These are phyloP conservation scores for Arabidopsis thaliana DNA, from an alignment of 345 rosid species.

Conservation along the genomic window DNA sequence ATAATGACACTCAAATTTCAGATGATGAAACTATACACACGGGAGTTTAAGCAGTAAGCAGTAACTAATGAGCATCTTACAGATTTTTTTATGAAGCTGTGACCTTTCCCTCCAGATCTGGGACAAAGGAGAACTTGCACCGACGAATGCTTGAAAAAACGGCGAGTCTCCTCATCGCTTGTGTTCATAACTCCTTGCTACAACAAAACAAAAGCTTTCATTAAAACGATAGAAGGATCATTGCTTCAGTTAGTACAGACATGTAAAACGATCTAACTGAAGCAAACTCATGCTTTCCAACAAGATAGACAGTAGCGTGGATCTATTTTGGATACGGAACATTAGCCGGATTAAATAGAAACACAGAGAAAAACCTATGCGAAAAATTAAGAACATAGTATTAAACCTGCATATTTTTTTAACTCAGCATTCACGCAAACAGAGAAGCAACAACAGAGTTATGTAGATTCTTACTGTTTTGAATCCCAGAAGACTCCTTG, in stretches of 20 bases:
- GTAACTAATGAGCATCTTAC: conserved; percentile 48
- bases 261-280: background rate
- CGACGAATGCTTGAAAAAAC: conserved; percentile 84
- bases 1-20: conserved; percentile 35
- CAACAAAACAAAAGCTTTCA: conserved; percentile 31
- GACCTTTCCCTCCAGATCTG: conserved; percentile 82
- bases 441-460: background rate
- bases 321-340: background rate
- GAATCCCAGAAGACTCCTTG: conserved; percentile 69
- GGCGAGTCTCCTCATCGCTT: conserved; percentile 87
- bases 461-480: conserved; percentile 60
- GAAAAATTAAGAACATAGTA: background rate
- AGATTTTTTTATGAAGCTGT: conserved; percentile 79
- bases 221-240: background rate
- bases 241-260: conserved; percentile 6
- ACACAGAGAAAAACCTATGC: background rate
- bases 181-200: conserved; percentile 91
- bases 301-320: background rate
- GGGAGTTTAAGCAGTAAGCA: conserved; percentile 4
- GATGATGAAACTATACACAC: background rate
- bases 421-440: background rate
- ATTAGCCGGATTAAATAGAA: background rate
- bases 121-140: conserved; percentile 93
- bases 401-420: background rate
- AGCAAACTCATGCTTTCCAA: conserved; percentile 21